These are phyloP conservation scores for Niebla homalea DNA, from an alignment of 495 filamentous ascomycete species.

Conservation along the genomic window DNA sequence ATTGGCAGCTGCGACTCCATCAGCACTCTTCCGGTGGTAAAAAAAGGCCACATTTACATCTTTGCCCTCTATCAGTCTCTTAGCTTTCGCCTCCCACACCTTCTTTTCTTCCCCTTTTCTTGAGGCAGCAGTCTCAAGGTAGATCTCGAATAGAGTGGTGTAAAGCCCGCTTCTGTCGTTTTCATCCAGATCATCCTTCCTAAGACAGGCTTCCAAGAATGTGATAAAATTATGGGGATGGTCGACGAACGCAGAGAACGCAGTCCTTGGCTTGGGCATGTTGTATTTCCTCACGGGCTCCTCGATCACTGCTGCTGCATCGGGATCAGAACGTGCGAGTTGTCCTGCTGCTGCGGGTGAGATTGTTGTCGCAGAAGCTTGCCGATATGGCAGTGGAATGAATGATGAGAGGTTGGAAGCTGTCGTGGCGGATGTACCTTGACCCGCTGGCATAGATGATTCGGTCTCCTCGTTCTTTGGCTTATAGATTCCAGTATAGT, in stretches of 20 bases:
- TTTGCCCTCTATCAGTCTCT: constrained; percentile 63
- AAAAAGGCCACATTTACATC: constrained; percentile 33
- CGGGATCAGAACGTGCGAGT: constrained; percentile 15
- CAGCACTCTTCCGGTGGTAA: constrained; percentile 4
- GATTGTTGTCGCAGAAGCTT: constrained; percentile 28
- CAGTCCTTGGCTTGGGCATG: constrained; percentile 68
- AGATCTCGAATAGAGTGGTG: constrained; percentile 96
- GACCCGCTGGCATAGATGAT: constrained; percentile 34
- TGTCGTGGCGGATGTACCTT: constrained; percentile 51
- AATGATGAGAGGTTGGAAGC: constrained; percentile 72
- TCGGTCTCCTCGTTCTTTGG: constrained; percentile 49
- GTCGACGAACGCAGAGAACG: constrained; percentile 94
- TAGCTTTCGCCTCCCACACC: constrained; percentile 83
- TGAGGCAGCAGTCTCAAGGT: constrained; percentile 73
- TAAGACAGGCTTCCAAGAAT: constrained; percentile 76
- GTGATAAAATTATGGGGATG: constrained; percentile 79
- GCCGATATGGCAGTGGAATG: constrained; percentile 80
- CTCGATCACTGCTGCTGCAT: constrained; percentile 21
- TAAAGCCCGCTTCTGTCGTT: constrained; percentile 74
- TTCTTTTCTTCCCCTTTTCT: constrained; percentile 52
- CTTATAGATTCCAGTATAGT: constrained; percentile 75
- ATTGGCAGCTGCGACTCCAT: constrained; percentile 51
- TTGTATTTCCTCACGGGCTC: constrained; percentile 24
- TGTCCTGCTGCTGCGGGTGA: constrained; percentile 24
- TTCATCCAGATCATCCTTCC: constrained; percentile 50